Evolutionary conservation across 108 stramenopile genomes (phyloP).

Genomic region (Ochromonas danica): DNA sequence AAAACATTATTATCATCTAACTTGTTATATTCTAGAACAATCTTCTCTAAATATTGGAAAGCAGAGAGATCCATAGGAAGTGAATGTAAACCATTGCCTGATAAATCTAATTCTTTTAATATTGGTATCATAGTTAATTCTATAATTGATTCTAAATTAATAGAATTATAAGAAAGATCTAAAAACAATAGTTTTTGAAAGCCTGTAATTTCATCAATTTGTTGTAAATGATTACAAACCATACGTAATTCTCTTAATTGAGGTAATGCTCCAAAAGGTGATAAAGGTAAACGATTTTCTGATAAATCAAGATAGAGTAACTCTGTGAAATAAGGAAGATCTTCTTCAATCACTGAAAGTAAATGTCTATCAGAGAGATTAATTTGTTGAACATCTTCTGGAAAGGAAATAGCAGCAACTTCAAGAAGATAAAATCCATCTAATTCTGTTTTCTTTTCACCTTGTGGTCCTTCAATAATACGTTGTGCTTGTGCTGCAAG

Average conservation of each 20-base stretch:
- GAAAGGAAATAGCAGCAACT: conserved; percentile 42
- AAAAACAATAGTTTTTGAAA: conserved; percentile 41
- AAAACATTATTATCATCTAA: conserved; percentile 43
- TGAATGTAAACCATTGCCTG: conserved; percentile 46
- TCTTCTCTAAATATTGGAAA: conserved; percentile 41
- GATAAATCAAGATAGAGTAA: conserved; percentile 47
- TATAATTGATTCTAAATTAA: conserved; percentile 29
- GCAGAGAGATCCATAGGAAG: conserved; percentile 34
- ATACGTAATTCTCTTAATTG: conserved; percentile 51
- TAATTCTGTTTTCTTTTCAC: background rate
- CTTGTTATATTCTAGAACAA: conserved; percentile 49
- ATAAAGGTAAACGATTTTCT: conserved; percentile 47
- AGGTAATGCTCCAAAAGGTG: conserved; percentile 39
- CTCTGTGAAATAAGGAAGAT: conserved; percentile 44
- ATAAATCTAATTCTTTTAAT: conserved; percentile 50
- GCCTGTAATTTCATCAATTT: conserved; percentile 32
- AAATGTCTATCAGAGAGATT: conserved; percentile 41
- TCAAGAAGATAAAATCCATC: conserved; percentile 54
- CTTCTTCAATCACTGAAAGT: conserved; percentile 39
- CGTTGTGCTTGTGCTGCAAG: background rate
- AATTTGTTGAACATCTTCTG: conserved; percentile 48
- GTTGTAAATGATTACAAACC: conserved; percentile 42
- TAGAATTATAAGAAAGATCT: conserved; percentile 56
- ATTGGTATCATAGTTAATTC: conserved; percentile 37
- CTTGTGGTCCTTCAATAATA: background rate